Base-by-base conservation (phyloP, 176 grass and related monocot species). In the Metroxylon sagu region DNA sequence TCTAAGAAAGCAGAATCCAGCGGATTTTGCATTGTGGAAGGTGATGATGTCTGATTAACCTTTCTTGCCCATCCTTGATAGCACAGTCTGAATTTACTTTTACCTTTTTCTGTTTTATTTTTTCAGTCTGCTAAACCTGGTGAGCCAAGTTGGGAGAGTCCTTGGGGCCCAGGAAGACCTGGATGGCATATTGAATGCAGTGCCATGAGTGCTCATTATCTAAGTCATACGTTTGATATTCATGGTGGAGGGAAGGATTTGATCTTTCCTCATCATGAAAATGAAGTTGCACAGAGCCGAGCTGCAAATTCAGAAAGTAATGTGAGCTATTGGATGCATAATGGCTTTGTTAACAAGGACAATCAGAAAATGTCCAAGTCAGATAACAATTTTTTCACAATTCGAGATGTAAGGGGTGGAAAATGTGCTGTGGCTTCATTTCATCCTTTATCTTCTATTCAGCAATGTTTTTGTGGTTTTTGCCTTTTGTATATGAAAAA, bases 121-220 rank as follows among this genome's bases (percentile, higher is more conserved):
- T 50, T 77, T 51, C 68, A 86, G 79, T 60, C 60, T 54, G 75
- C 87, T 52, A 85, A 86, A 39, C 75, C 81, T 54, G 79, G 83
- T 31, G 83, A 85, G 4, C 82, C 76, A 35, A 86, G 49, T 57
- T 91, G 87, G 87, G 72, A 85, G 35, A 85, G 83, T 48, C 87
- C 87, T 26, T 91, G 87, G 87, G 87, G 87, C 49, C 64, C 5
- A 50, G 87, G 87, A 62, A 85, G 87, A 56, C 87, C 87, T 2
- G 87, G 87, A 61, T 90, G 87, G 87, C 87, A 90, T 60, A 91
- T 91, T 53, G 87, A 91, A 71, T 91, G 87, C 83, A 85, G 82
- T 5, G 87, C 83, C 19, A 91, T 91, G 83, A 86, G 82, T 61
- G 75, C 76, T 29, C 59, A 86, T 16, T 86, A 83, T 71, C 57